phyloP scores from a whole-genome alignment of 2,329 filamentous ascomycete species.

The Ustulina deusta region DNA sequence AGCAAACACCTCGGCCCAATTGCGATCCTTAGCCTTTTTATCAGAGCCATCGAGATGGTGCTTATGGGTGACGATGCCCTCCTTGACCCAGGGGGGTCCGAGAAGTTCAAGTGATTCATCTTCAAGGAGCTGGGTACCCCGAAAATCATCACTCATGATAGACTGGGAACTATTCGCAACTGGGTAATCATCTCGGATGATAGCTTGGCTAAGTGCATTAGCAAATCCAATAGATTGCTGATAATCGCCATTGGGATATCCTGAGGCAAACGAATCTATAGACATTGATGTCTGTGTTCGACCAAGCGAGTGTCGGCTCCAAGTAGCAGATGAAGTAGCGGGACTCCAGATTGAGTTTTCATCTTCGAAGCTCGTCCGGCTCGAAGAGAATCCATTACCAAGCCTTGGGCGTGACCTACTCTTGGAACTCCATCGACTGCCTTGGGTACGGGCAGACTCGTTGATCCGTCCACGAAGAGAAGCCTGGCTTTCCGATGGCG shows the following conservation, averaged over 20 bases:
- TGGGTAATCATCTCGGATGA: slow-evolving; percentile 86
- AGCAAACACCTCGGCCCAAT: slow-evolving; percentile 95
- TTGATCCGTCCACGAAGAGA: slow-evolving; percentile 77
- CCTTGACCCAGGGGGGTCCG: slow-evolving; percentile 98
- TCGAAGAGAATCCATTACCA: slow-evolving; percentile 86
- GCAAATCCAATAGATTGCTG: slow-evolving; percentile 98
- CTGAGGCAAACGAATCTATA: slow-evolving; percentile 87
- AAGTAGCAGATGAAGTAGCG: slow-evolving; percentile 84
- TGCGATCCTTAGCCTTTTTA: slow-evolving; percentile 92
- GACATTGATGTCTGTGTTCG: slow-evolving; percentile 93
- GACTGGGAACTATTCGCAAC: slow-evolving; percentile 62
- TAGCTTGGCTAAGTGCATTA: slow-evolving; percentile 94
- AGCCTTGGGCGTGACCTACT: slow-evolving; percentile 85
- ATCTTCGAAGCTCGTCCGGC: slow-evolving; percentile 94
- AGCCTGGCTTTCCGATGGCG: slow-evolving; percentile 82
- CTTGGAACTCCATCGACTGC: slow-evolving; percentile 85
- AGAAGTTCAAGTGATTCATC: slow-evolving; percentile 92
- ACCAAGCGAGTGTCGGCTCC: slow-evolving; percentile 93
- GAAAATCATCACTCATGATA: slow-evolving; percentile 70
- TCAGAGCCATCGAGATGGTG: slow-evolving; percentile 92
- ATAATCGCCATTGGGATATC: slow-evolving; percentile 81
- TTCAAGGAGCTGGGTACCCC: slow-evolving; percentile 77
- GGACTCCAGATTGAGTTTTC: slow-evolving; percentile 92
- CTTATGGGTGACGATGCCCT: slow-evolving; percentile 95
- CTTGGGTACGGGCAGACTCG: slow-evolving; percentile 65